Evolutionary conservation across 768 basidiomycete species (phyloP).

Genomic region (Hericium erinaceus): DNA sequence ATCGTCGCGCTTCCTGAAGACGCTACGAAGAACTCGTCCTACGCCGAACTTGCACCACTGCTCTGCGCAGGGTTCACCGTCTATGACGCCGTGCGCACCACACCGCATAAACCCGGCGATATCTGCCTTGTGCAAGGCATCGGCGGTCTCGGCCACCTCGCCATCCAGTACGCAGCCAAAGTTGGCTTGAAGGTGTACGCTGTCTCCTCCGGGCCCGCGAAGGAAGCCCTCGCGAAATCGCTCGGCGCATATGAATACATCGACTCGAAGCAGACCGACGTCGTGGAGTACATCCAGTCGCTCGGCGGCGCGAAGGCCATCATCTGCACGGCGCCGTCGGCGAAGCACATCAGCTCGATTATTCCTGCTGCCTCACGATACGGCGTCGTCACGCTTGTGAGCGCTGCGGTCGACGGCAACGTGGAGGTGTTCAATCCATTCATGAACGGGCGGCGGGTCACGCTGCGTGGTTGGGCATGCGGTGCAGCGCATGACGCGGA

Average conservation of each 20-base stretch:
- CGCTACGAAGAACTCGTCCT: conserved; percentile 7
- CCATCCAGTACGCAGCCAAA: conserved; percentile 18
- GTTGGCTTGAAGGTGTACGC: conserved; percentile 23
- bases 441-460: conserved; percentile 6
- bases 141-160: conserved; percentile 19
- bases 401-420: conserved; percentile 5
- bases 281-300: conserved; percentile 18
- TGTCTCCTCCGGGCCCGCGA: conserved; percentile 15
- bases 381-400: conserved; percentile 7
- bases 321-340: conserved; percentile 14
- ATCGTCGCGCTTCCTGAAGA: conserved; percentile 9
- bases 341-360: neutral
- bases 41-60: conserved; percentile 10
- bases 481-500: conserved; percentile 5
- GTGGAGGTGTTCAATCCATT: conserved; percentile 5
- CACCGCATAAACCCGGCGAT: conserved; percentile 17
- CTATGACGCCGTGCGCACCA: conserved; percentile 16
- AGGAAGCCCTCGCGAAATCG: conserved; percentile 18
- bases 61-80: conserved; percentile 22
- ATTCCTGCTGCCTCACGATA: neutral
- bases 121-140: conserved; percentile 24
- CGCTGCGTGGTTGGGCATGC: conserved; percentile 6
- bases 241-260: conserved; percentile 24
- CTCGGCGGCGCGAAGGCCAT: conserved; percentile 24
- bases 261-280: conserved; percentile 12